A percentile compares a stretch with the other conserved stretches of the same genome.
phyloP scores from a whole-genome alignment of 1,284 basidiomycete genomes.

The Ceratobasidium sp. region DNA sequence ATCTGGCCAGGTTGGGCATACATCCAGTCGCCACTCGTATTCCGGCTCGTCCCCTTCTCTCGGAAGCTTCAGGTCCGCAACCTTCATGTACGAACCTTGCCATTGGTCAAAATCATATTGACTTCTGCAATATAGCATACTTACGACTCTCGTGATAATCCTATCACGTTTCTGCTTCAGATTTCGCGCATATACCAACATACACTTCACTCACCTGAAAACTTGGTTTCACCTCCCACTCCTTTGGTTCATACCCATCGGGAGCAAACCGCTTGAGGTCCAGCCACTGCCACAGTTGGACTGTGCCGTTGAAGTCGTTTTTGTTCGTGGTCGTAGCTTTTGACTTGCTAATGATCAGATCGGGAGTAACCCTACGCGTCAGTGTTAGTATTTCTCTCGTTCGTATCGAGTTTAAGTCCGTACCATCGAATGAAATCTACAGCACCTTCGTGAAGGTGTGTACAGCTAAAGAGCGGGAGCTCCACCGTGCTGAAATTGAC shows the following conservation, averaged over 20 bases:
- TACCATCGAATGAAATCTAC: constrained; percentile 36
- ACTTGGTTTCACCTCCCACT: constrained; percentile 27
- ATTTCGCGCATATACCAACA: constrained; percentile 6
- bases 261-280: constrained; percentile 29
- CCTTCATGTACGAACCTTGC: constrained; percentile 20
- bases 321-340: not conserved
- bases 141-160: constrained; percentile 40
- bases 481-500: constrained; percentile 31
- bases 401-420: not conserved
- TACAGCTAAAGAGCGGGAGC: constrained; percentile 34
- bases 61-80: not conserved
- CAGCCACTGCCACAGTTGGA: constrained; percentile 30
- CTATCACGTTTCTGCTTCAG: not conserved
- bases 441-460: constrained; percentile 33
- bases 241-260: constrained; percentile 12
- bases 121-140: not conserved
- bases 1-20: not conserved
- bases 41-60: not conserved
- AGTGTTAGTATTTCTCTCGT: not conserved
- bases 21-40: constrained; percentile 4
- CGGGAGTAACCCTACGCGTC: constrained; percentile 17
- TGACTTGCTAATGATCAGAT: constrained; percentile 22
- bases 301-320: not conserved
- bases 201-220: constrained; percentile 13
- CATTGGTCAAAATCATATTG: not conserved